Evolutionary conservation across 306 rosid species (phyloP).

Genomic region (Dicorynia guianensis): DNA sequence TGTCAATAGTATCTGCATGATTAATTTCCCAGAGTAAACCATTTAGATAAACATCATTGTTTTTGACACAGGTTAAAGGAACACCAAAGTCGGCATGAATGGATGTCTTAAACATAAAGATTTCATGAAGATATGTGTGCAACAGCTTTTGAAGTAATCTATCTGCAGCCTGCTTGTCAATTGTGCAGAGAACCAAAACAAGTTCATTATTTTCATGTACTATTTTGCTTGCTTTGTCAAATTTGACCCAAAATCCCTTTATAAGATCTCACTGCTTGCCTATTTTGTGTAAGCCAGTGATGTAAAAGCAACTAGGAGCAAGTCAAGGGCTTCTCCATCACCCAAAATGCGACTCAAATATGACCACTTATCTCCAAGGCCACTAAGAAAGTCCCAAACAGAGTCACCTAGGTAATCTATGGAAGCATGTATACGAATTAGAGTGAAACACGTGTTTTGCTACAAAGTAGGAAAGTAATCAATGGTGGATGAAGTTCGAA

Average conservation of each 20-base stretch:
- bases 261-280: constrained; percentile 35
- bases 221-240: constrained; percentile 39
- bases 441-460: background rate
- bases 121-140: constrained; percentile 8
- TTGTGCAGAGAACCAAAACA: background rate
- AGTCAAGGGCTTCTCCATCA: constrained; percentile 19
- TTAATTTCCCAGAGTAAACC: background rate
- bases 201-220: background rate
- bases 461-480: background rate
- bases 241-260: constrained; percentile 31
- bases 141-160: background rate
- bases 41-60: background rate
- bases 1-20: background rate
- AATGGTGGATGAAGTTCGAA: too few species aligned
- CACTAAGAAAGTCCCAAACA: background rate
- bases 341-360: background rate
- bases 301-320: constrained; percentile 8
- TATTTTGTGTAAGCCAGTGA: constrained; percentile 7
- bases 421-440: background rate
- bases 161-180: constrained; percentile 16
- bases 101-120: constrained; percentile 2
- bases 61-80: constrained; percentile 26
- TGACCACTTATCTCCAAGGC: background rate
- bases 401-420: background rate
- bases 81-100: constrained; percentile 22